These are phyloP conservation scores for Candida adriatica DNA, from an alignment of 805 yeast genomes.

Conservation along the genomic window DNA sequence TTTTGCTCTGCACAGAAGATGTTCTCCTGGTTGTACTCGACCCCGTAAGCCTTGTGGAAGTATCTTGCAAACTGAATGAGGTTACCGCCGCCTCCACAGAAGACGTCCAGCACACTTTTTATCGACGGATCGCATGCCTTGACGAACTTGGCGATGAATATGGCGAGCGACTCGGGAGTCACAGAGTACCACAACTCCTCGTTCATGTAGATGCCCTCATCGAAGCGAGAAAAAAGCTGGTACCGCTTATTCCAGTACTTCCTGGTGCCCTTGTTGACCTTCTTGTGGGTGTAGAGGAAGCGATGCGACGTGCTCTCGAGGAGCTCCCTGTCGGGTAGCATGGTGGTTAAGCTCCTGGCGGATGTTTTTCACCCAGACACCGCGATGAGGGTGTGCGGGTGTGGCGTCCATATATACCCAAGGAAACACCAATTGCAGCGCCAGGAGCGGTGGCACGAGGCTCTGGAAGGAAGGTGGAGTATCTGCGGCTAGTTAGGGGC, in stretches of 20 bases:
- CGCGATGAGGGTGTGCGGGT: too few species aligned
- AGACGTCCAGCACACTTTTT: conserved; percentile 51
- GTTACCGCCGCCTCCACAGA: conserved; percentile 89
- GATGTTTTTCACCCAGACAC: too few species aligned
- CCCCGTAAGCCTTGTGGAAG: conserved; percentile 51
- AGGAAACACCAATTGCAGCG: too few species aligned
- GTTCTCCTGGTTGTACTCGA: conserved; percentile 56
- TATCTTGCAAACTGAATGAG: conserved; percentile 62
- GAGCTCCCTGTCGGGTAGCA: conserved; percentile 9
- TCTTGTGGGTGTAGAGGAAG: conserved; percentile 5
- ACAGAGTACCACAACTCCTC: conserved; percentile 81
- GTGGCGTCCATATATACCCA: too few species aligned
- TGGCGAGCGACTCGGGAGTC: conserved; percentile 74
- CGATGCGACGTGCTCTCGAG: conserved; percentile 3
- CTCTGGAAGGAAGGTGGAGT: too few species aligned
- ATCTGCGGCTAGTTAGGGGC: too few species aligned
- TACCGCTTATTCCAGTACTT: conserved; percentile 51
- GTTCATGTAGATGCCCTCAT: conserved; percentile 63
- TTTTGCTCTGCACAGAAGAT: conserved; percentile 63
- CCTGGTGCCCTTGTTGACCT: conserved; percentile 5
- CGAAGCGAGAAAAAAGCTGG: conserved; percentile 52
- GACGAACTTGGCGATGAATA: conserved; percentile 47
- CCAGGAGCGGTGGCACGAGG: too few species aligned
- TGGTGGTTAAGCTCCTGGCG: too few species aligned
- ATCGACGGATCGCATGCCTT: conserved; percentile 45